Evolutionary conservation across 495 filamentous ascomycete species (phyloP).

Genomic region (Penicillium simplicissimum): DNA sequence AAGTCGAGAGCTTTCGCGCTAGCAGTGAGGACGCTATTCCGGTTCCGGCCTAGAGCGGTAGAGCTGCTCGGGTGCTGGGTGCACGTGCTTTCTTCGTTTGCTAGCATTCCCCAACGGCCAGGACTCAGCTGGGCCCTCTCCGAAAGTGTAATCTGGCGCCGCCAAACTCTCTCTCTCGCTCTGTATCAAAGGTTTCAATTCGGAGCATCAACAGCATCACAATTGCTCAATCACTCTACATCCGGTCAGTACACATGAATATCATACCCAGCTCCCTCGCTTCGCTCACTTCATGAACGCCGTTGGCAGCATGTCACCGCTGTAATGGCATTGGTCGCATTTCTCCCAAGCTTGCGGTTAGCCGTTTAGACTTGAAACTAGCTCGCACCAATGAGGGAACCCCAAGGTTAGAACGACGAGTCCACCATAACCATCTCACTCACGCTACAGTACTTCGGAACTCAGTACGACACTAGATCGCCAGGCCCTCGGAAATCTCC

Average conservation of each 20-base stretch:
- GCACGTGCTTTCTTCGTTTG: conserved; percentile 21
- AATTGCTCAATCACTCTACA: neutral
- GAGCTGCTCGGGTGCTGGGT: conserved; percentile 3
- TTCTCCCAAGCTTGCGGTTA: neutral
- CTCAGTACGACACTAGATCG: neutral
- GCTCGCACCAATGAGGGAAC: conserved; percentile 13
- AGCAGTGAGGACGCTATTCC: neutral
- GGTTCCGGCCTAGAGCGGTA: conserved; percentile 9
- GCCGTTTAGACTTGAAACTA: conserved; percentile 15
- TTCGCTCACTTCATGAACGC: neutral
- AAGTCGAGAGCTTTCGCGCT: conserved; percentile 8
- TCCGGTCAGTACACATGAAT: too few species aligned
- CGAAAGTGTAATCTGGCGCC: neutral
- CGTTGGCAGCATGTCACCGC: neutral
- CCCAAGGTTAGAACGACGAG: conserved; percentile 7
- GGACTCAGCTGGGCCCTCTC: neutral
- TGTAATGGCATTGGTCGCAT: neutral
- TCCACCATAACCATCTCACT: neutral
- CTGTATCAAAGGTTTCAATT: neutral
- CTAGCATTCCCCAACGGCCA: neutral
- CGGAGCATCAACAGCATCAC: neutral
- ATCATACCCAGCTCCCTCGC: neutral
- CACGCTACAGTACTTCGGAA: too few species aligned
- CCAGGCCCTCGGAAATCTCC: neutral
- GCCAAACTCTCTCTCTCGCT: neutral